Conservation (phyloP, 768 basidiomycete genomes). For the Porphyrellus cyaneotinctus region DNA sequence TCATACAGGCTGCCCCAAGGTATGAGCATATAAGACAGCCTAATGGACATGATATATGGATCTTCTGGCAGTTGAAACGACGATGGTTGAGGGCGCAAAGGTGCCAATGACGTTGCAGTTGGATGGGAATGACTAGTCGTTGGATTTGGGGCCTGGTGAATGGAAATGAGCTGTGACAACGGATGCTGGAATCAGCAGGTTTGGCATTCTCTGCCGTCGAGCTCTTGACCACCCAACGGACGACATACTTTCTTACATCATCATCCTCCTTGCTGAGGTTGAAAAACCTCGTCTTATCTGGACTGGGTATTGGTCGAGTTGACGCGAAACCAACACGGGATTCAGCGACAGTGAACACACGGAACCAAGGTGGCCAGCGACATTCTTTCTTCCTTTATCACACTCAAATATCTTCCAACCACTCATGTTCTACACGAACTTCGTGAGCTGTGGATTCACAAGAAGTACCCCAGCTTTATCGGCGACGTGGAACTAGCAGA, state of each 20-base stretch:
- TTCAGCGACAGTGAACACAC: no score
- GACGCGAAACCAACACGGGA: no score
- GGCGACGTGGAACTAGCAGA: no score
- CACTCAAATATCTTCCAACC: no score
- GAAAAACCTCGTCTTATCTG: slow-evolving; percentile 92
- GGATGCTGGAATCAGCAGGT: no score
- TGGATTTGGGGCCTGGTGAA: slow-evolving; percentile 85
- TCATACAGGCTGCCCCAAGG: neutral
- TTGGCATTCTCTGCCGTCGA: slow-evolving; percentile 87
- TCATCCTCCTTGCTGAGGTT: slow-evolving; percentile 97
- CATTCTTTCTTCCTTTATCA: no score
- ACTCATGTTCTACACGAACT: no score
- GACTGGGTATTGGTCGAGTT: no score
- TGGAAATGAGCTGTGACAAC: slow-evolving; percentile 3
- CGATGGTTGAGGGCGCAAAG: slow-evolving; percentile 84
- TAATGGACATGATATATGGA: slow-evolving; percentile 23
- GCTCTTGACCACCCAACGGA: slow-evolving; percentile 86
- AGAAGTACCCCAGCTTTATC: no score
- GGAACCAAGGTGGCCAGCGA: no score
- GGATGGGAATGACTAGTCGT: slow-evolving; percentile 90
- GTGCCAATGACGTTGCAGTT: slow-evolving; percentile 95
- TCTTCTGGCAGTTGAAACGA: slow-evolving; percentile 87
- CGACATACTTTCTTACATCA: slow-evolving; percentile 97
- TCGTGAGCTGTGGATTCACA: no score
- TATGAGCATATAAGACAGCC: slow-evolving; percentile 19